phyloP scores from a whole-genome alignment of 1,284 basidiomycete species.

The Fistulina hepatica region DNA sequence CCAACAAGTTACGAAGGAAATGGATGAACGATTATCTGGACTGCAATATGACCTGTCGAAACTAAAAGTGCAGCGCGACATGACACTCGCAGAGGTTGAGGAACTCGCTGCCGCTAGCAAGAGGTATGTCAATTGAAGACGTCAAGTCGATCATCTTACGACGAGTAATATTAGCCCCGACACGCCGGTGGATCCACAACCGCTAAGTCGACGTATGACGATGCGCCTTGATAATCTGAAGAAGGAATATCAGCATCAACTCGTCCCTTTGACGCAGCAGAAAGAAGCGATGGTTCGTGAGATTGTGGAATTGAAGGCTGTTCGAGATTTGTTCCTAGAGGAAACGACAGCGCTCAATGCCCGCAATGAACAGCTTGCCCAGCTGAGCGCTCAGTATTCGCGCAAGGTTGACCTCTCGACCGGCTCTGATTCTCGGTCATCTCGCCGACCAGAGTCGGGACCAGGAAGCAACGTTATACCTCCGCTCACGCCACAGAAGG shows the following conservation, averaged over 20 bases:
- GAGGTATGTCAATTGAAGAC: conserved; percentile 34
- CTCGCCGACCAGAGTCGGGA: no score
- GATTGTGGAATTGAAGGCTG: conserved; percentile 78
- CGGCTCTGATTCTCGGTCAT: no score
- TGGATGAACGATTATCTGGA: conserved; percentile 64
- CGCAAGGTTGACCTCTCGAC: conserved; percentile 48
- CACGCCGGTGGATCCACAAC: conserved; percentile 33
- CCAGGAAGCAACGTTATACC: no score
- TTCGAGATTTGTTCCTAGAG: conserved; percentile 80
- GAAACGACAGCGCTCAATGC: conserved; percentile 86
- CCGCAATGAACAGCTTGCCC: conserved; percentile 86
- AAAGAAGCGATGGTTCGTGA: conserved; percentile 74
- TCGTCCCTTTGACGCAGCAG: conserved; percentile 75
- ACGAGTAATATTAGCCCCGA: conserved; percentile 27
- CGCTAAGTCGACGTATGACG: conserved; percentile 69
- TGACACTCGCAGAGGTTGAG: conserved; percentile 87
- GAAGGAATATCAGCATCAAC: conserved; percentile 77
- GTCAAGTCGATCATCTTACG: conserved; percentile 9
- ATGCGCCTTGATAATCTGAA: conserved; percentile 86
- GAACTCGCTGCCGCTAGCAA: conserved; percentile 64
- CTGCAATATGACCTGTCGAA: conserved; percentile 83
- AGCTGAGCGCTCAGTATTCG: conserved; percentile 72
- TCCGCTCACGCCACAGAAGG: conserved; percentile 27
- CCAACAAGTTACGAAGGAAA: conserved; percentile 69
- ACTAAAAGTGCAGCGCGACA: conserved; percentile 81